Percentiles rank a stretch among this genome's conserved stretches.
Conservation (phyloP, 2,329 filamentous ascomycete species). For the Graphilbum fragrans region DNA sequence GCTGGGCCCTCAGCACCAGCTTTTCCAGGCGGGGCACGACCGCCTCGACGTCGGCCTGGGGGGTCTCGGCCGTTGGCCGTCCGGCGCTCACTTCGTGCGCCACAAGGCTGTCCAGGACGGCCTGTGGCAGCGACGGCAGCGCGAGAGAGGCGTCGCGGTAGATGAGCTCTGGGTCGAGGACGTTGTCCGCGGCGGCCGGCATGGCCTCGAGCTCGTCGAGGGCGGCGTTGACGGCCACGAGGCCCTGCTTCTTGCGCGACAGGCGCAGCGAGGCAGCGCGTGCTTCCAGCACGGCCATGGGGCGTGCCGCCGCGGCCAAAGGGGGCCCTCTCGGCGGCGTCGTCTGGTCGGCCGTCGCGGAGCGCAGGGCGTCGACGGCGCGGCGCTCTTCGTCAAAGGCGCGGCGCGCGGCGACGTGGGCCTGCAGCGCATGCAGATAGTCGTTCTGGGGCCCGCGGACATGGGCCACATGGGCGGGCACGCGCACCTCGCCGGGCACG, state of each 20-base stretch:
- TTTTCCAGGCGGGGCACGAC: conserved; percentile 43
- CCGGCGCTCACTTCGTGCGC: conserved; percentile 23
- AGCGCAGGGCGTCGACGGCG: not conserved
- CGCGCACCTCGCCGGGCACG: conserved; percentile 19
- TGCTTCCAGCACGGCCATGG: conserved; percentile 25
- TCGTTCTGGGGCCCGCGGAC: conserved; percentile 35
- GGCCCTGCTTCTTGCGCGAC: conserved; percentile 35
- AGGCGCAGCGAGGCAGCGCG: conserved; percentile 39
- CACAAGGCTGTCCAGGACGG: conserved; percentile 37
- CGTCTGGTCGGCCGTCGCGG: conserved; percentile 3
- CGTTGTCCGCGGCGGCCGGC: conserved; percentile 27
- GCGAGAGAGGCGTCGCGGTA: conserved; percentile 27
- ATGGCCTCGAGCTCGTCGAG: conserved; percentile 38
- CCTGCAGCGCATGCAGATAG: conserved; percentile 41
- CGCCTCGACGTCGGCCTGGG: conserved; percentile 27
- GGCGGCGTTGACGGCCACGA: conserved; percentile 37
- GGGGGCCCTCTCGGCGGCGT: not conserved
- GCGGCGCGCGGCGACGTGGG: conserved; percentile 37
- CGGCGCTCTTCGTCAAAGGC: conserved; percentile 20
- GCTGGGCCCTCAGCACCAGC: conserved; percentile 43
- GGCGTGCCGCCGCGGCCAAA: too few species aligned
- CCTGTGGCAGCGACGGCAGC: conserved; percentile 38
- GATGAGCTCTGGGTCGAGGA: conserved; percentile 35
- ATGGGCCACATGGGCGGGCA: not conserved
- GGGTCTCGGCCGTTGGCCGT: not conserved